Evolutionary conservation across 2,329 filamentous ascomycete genomes (phyloP), one percentile per base, ranked within the genome.

Genomic region (Colletotrichum australisinense): DNA sequence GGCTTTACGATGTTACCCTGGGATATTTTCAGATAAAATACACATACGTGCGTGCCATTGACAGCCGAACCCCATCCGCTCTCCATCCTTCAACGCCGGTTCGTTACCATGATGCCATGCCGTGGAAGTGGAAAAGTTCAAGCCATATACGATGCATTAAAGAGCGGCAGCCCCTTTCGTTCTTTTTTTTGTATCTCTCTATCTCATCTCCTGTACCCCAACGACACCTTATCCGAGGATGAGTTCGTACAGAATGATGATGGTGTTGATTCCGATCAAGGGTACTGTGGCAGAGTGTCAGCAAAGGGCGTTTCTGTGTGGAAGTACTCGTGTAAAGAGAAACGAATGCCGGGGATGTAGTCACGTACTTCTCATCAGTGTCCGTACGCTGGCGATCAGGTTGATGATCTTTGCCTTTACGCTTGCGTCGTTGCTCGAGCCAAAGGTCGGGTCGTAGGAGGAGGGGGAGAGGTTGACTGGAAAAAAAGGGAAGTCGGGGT

Each of bases 351-450:
- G 30, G 30, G 30, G 30, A 32, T 32, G 22, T 5, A 19, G n/a
- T 2, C 7, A 59, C 74, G 24, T 75, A 98, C 95, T 95, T 86
- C 96, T 91, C 94, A 97, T 97, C 67, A 98, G 87, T 71, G 94
- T 98, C 83, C 96, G 89, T 77, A 98, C 93, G 79, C 94, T 97
- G 46, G 94, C 94, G 77, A 98, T 97, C 79, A 98, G 85, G 82
- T 97, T 95, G 78, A 98, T 93, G 55, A 95, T 88, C 83, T 97
- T 97, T 64, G 93, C 93, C 84, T 97, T 96, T 78, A 97, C 88
- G 83, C 94, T 95, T 76, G 92, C 89, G 77, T 94, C 93, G 77
- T 94, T 79, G 79, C 88, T 85, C 76, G 92, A 86, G 78, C 95
- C 95, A 82, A 98, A 98, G 53, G 92, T 91, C 1, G 94, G 93